Evolutionary conservation across 192 early-diverging fungal species (phyloP).

Genomic region (Mycoemilia scoparia): DNA sequence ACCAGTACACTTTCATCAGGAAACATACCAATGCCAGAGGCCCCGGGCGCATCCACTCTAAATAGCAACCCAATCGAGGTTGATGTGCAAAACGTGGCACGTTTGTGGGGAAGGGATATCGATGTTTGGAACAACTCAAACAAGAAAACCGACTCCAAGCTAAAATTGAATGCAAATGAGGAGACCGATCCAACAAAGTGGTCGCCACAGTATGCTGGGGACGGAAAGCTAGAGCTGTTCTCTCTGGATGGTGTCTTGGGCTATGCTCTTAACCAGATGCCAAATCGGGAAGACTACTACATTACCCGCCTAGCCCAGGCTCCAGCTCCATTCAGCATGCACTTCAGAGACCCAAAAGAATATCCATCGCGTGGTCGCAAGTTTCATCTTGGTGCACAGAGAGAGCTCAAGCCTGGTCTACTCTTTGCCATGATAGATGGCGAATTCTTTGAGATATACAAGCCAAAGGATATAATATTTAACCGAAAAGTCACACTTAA

Average conservation of each 20-base stretch:
- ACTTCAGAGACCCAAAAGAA: conserved; percentile 31
- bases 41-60: conserved; percentile 33
- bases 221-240: conserved; percentile 49
- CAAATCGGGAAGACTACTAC: conserved; percentile 31
- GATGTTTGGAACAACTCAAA: conserved; percentile 46
- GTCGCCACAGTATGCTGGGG: conserved; percentile 48
- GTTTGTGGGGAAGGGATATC: conserved; percentile 49
- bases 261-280: conserved; percentile 44
- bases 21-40: too few relatives aligned
- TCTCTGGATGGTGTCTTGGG: conserved; percentile 36
- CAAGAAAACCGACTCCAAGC: conserved; percentile 12
- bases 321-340: conserved; percentile 29
- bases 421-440: conserved; percentile 61
- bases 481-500: conserved; percentile 46
- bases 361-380: conserved; percentile 17
- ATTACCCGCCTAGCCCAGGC: conserved; percentile 52
- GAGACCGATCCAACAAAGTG: conserved; percentile 34
- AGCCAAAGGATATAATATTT: conserved; percentile 36
- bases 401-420: conserved; percentile 24
- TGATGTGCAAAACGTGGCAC: conserved; percentile 52
- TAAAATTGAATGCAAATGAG: conserved; percentile 25
- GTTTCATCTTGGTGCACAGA: conserved; percentile 8
- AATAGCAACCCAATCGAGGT: conserved; percentile 45
- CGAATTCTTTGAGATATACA: conserved; percentile 52
- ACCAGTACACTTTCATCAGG: too few relatives aligned